Base-by-base conservation (phyloP, 1,139 yeast species). In the Debaryomyces sp. region DNA sequence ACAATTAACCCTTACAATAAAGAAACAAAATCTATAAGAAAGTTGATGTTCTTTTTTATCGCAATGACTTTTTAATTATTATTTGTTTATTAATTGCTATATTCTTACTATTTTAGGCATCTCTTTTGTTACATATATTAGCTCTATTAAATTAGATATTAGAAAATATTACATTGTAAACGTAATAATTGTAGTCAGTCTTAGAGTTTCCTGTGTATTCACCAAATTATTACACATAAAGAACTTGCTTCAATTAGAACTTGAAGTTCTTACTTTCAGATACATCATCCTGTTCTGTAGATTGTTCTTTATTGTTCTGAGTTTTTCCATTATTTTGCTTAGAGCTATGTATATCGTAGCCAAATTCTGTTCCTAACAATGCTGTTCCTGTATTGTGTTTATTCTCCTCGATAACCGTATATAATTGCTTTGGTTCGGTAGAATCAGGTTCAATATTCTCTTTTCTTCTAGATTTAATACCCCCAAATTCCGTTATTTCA, bases 351-450 rank as follows among this genome's bases (percentile, higher is more conserved):
- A 67, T 26, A 22, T 61, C 61, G 47, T 68, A 69, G 6, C 54
- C 58, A 9, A 49, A 54, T 5, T 62, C 62, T 1, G 59, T 47
- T 6, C 52, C 49, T 10, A 62, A 46, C 5, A 64, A 46, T 1
- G 66, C 64, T 22, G 48, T 47, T 2, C 53, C 52, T 0, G 50
- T 38, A 2, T 50, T 54, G 2, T 47, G 52, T 5, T 54, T 53
- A 17, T 53, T 57, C 41, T 71, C 75, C 43, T 64, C 59, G n/a
- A 71, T 45, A 3, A 71, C 66, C 2, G 68, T 69, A 47, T 69
- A 71, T 17, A 71, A 56, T 18, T 56, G 45, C 41, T 61, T 63
- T n/a, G 50, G 45, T 15, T 27, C 43, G 17, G 38, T 13, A 8
- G 36, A 21, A 32, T 44, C 45, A 38, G 47, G 49, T 42, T 51